phyloP scores from a whole-genome alignment of 1,284 basidiomycete genomes.

The Cryptococcus sp. region DNA sequence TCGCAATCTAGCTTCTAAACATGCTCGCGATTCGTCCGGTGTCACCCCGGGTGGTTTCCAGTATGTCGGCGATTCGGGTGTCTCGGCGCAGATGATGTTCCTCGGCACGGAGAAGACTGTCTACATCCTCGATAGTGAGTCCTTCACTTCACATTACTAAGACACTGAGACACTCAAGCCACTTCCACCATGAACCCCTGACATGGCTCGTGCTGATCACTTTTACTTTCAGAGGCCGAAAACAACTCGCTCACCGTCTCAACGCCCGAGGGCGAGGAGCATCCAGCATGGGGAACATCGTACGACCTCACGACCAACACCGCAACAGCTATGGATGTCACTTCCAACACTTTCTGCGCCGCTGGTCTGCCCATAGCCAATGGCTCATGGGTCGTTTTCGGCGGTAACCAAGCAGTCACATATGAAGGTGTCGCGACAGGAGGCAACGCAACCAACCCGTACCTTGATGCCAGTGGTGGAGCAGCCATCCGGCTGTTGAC shows the following conservation, averaged over 20 bases:
- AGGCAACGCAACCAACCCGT: slow-evolving; percentile 47
- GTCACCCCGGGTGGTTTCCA: slow-evolving; percentile 40
- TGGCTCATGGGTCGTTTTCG: slow-evolving; percentile 56
- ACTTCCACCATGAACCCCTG: neutral
- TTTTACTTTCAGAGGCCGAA: slow-evolving; percentile 48
- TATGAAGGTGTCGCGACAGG: slow-evolving; percentile 61
- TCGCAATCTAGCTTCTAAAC: slow-evolving; percentile 23
- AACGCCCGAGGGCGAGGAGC: slow-evolving; percentile 38
- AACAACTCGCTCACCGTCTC: slow-evolving; percentile 66
- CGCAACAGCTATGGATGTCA: slow-evolving; percentile 64
- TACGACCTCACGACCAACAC: slow-evolving; percentile 55
- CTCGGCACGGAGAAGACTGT: slow-evolving; percentile 54
- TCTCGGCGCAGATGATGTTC: slow-evolving; percentile 54
- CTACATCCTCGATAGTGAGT: slow-evolving; percentile 55
- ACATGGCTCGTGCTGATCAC: slow-evolving; percentile 10
- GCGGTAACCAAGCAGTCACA: slow-evolving; percentile 72
- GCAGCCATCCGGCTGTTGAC: slow-evolving; percentile 63
- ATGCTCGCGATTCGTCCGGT: slow-evolving; percentile 6
- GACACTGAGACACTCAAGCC: neutral
- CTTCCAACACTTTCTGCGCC: slow-evolving; percentile 75
- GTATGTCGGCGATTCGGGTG: slow-evolving; percentile 49
- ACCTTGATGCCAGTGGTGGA: slow-evolving; percentile 66
- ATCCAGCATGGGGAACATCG: slow-evolving; percentile 54
- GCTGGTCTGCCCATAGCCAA: slow-evolving; percentile 56
- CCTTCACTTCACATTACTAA: neutral